Conservation (phyloP, 305 asterid species). For the Lippia alba region DNA sequence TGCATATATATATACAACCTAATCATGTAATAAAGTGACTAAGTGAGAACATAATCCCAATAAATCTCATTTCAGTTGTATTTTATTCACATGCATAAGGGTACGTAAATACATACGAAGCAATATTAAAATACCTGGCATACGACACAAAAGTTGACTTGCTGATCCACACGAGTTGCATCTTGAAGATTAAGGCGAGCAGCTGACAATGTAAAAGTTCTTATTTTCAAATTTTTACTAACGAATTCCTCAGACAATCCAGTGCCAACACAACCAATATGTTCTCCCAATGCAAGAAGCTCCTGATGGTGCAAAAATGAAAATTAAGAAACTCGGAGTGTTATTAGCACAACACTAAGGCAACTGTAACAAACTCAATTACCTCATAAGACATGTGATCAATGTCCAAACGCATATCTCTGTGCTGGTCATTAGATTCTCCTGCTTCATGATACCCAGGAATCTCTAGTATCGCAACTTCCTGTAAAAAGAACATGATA, state of each 20-base stretch:
- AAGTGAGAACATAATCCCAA: no score
- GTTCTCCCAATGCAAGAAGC: conserved; percentile 77
- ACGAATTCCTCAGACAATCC: conserved; percentile 57
- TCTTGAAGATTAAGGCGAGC: conserved; percentile 44
- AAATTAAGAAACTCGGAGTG: not conserved
- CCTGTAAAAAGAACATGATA: conserved; percentile 48
- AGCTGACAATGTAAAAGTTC: conserved; percentile 44
- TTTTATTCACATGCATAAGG: no score
- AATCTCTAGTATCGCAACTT: conserved; percentile 79
- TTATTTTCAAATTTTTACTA: conserved; percentile 45
- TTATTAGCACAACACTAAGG: conserved; percentile 5
- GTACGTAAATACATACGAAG: no score
- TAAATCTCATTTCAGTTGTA: no score
- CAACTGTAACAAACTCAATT: conserved; percentile 3
- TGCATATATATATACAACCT: no score
- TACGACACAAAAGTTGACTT: conserved; percentile 64
- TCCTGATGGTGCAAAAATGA: conserved; percentile 47
- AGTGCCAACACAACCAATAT: conserved; percentile 66
- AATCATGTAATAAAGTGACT: no score
- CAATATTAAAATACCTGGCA: conserved; percentile 64
- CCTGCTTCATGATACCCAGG: conserved; percentile 71
- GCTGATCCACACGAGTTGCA: conserved; percentile 44
- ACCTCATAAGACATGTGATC: conserved; percentile 99
- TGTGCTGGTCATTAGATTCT: conserved; percentile 76
- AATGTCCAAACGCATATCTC: conserved; percentile 96